Percentiles rank a stretch among this genome's conserved stretches.
phyloP scores from a whole-genome alignment of 2,329 filamentous ascomycete species.

The Exophiala sp. region DNA sequence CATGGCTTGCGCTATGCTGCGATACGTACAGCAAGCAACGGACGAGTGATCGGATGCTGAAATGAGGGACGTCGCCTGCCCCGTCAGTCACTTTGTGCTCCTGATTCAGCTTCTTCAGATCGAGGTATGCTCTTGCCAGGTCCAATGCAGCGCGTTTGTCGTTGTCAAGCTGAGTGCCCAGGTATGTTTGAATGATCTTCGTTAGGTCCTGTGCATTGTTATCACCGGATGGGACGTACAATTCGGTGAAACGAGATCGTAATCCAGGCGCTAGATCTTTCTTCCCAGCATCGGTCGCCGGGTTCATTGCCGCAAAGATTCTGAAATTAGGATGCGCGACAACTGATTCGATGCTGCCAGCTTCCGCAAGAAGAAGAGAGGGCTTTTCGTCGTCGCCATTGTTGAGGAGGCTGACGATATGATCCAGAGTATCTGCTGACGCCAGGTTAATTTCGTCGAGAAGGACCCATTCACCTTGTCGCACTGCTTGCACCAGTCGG shows the following conservation, averaged over 20 bases:
- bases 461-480: conserved; percentile 95
- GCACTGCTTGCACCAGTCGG: conserved; percentile 90
- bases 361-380: conserved; percentile 86
- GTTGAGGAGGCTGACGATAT: conserved; percentile 80
- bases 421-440: conserved; percentile 89
- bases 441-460: conserved; percentile 97
- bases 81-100: conserved; percentile 88
- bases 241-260: conserved; percentile 87
- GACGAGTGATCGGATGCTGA: conserved; percentile 90
- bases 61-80: conserved; percentile 92
- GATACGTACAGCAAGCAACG: conserved; percentile 84
- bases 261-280: conserved; percentile 86
- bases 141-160: conserved; percentile 73
- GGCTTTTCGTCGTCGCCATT: conserved; percentile 68
- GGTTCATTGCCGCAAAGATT: conserved; percentile 98
- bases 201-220: conserved; percentile 80
- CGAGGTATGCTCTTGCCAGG: conserved; percentile 81
- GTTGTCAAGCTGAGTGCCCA: conserved; percentile 67
- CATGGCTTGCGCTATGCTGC: conserved; percentile 79
- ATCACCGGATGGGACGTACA: conserved; percentile 91
- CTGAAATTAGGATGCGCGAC: conserved; percentile 88
- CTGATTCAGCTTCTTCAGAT: conserved; percentile 76
- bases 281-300: conserved; percentile 95
- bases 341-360: conserved; percentile 86
- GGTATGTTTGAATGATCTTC: conserved; percentile 82